phyloP scores from a whole-genome alignment of 2,329 filamentous ascomycete genomes.

The Alternaria sp. region DNA sequence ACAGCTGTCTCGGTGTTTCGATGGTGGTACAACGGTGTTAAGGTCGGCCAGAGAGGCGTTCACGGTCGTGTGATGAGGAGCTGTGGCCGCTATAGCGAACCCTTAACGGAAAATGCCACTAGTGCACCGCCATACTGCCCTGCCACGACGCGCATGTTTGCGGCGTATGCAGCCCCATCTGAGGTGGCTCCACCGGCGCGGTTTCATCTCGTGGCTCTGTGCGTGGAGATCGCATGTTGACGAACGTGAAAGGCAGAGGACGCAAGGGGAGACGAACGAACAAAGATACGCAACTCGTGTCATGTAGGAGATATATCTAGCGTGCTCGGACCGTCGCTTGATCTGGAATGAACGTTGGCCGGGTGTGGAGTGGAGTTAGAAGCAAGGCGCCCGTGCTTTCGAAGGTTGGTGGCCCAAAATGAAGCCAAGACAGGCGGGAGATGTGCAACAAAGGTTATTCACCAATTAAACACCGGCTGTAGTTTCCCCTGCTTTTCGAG shows the following conservation, averaged over 20 bases:
- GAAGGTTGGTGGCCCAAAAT: slow-evolving; percentile 6
- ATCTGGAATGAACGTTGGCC: slow-evolving; percentile 9
- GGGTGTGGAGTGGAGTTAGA: slow-evolving; percentile 3
- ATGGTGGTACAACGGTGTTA: slow-evolving; percentile 4
- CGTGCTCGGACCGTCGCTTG: slow-evolving; percentile 5
- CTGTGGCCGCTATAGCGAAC: background rate
- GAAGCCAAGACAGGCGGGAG: slow-evolving; percentile 12
- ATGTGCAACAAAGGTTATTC: slow-evolving; percentile 8
- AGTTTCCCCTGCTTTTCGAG: slow-evolving; percentile 9
- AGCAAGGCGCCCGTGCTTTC: slow-evolving; percentile 5
- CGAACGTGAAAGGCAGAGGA: background rate
- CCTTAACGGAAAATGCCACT: slow-evolving; percentile 2
- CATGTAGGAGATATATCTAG: slow-evolving; percentile 6
- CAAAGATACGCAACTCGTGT: slow-evolving; percentile 3
- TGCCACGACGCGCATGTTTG: slow-evolving; percentile 3
- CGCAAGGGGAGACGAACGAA: background rate
- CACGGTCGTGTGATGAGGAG: slow-evolving; percentile 2
- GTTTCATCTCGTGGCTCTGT: slow-evolving; percentile 5
- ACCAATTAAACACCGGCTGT: slow-evolving; percentile 8
- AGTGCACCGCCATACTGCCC: slow-evolving; percentile 6
- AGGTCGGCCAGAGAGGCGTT: background rate
- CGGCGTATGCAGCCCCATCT: background rate
- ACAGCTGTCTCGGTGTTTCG: background rate
- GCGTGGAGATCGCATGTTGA: background rate
- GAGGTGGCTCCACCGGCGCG: background rate